These are phyloP conservation scores for Coniosporium tulheliwenetii DNA, from an alignment of 2,329 filamentous ascomycete genomes.

Conservation along the genomic window DNA sequence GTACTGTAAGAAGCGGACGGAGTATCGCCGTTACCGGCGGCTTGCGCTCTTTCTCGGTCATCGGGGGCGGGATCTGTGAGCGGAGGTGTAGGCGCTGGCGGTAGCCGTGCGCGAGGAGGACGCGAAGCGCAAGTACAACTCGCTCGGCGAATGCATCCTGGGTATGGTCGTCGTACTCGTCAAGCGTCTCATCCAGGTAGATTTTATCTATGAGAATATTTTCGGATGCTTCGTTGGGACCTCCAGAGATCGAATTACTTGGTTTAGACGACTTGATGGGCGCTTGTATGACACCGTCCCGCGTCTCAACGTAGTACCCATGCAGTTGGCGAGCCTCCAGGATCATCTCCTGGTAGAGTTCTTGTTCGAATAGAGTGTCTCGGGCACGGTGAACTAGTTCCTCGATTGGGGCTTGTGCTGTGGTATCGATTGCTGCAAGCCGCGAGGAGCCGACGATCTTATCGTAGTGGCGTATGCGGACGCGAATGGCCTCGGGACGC, in stretches of 20 bases:
- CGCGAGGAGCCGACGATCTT: conserved; percentile 40
- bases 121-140: conserved; percentile 50
- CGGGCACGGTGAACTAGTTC: conserved; percentile 57
- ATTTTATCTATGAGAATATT: conserved; percentile 54
- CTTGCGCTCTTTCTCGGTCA: conserved; percentile 33
- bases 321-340: conserved; percentile 63
- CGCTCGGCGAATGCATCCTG: conserved; percentile 42
- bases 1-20: conserved; percentile 38
- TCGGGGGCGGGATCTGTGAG: conserved; percentile 45
- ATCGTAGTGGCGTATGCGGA: conserved; percentile 46
- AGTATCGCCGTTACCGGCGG: conserved; percentile 40
- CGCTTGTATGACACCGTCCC: conserved; percentile 27
- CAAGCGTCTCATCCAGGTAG: conserved; percentile 15
- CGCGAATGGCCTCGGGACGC: conserved; percentile 46
- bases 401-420: conserved; percentile 45
- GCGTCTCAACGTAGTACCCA: conserved; percentile 52
- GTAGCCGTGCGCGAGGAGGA: conserved; percentile 68
- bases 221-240: conserved; percentile 24
- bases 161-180: conserved; percentile 1
- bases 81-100: conserved; percentile 56
- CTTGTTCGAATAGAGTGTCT: conserved; percentile 67
- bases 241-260: conserved; percentile 29
- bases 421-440: conserved; percentile 11
- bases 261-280: conserved; percentile 7
- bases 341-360: conserved; percentile 80